Conservation (phyloP, 73 alveolate species). For the Paramecium caudatum region DNA sequence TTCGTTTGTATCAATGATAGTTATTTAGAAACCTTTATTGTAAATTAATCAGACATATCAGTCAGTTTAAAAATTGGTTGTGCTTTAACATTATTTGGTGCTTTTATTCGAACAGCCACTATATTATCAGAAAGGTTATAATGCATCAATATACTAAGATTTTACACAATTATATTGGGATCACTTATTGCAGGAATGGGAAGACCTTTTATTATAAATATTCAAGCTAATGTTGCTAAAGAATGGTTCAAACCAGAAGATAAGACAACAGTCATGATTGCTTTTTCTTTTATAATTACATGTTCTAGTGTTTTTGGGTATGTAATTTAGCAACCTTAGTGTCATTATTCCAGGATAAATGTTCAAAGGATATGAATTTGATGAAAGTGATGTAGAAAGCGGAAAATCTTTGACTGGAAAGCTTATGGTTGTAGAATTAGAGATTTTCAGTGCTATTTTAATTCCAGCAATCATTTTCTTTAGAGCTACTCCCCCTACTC, state of each 20-base stretch:
- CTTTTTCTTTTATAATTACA: constrained; percentile 36
- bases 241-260: constrained; percentile 69
- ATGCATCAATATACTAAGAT: neutral
- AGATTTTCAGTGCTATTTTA: constrained; percentile 22
- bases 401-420: constrained; percentile 46
- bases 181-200: constrained; percentile 64
- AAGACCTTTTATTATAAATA: constrained; percentile 53
- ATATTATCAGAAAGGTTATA: constrained; percentile 7
- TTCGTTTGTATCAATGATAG: constrained; percentile 7
- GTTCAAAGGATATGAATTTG: constrained; percentile 58
- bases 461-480: constrained; percentile 53
- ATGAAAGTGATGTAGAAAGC: neutral
- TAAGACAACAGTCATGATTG: constrained; percentile 62
- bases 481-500: constrained; percentile 64
- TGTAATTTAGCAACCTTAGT: neutral
- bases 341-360: constrained; percentile 56
- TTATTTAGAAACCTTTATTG: constrained; percentile 51
- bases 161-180: constrained; percentile 52
- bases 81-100: constrained; percentile 41
- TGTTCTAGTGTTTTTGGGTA: constrained; percentile 67
- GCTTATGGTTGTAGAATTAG: constrained; percentile 42
- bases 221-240: constrained; percentile 66
- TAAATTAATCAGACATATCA: constrained; percentile 15
- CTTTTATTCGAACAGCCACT: constrained; percentile 1
- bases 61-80: constrained; percentile 63